Percentiles rank a stretch among this genome's conserved stretches.
Conservation (phyloP, 345 rosid species). For the Dipteronia dyeriana region DNA sequence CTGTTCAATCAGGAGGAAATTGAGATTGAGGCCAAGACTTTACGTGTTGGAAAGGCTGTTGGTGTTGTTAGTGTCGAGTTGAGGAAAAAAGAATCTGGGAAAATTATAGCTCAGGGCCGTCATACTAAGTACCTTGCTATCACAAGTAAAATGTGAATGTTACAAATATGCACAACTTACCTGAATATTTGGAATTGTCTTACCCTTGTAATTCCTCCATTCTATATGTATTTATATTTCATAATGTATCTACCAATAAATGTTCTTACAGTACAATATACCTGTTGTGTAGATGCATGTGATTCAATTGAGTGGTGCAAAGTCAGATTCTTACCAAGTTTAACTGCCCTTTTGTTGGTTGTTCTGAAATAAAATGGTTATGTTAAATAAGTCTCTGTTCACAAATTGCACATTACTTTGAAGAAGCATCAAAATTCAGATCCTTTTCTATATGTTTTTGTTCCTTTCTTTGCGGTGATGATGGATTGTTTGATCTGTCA, state of each 20-base stretch:
- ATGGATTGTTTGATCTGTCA: background rate
- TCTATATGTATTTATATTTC: background rate
- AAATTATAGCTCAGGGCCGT: constrained; percentile 86
- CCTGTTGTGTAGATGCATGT: background rate
- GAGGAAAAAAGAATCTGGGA: constrained; percentile 78
- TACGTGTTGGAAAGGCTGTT: constrained; percentile 81
- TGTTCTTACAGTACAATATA: background rate
- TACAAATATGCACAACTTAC: background rate
- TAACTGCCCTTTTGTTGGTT: background rate
- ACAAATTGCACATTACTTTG: background rate
- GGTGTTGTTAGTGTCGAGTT: constrained; percentile 77
- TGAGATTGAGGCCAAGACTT: constrained; percentile 59
- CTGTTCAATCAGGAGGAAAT: constrained; percentile 57
- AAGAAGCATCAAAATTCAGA: background rate
- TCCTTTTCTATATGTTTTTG: background rate
- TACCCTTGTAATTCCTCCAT: background rate
- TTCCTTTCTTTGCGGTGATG: background rate
- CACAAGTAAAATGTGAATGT: constrained; percentile 51
- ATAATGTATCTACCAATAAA: too few relatives aligned
- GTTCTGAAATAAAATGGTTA: background rate
- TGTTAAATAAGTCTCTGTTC: background rate
- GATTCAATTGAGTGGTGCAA: background rate
- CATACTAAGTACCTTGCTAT: constrained; percentile 79
- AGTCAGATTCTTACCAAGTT: background rate
- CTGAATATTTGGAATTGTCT: background rate